Percentiles rank a stretch among this genome's conserved stretches.
phyloP scores from a whole-genome alignment of 2,329 filamentous ascomycete genomes.

The Pseudocercospora musae region DNA sequence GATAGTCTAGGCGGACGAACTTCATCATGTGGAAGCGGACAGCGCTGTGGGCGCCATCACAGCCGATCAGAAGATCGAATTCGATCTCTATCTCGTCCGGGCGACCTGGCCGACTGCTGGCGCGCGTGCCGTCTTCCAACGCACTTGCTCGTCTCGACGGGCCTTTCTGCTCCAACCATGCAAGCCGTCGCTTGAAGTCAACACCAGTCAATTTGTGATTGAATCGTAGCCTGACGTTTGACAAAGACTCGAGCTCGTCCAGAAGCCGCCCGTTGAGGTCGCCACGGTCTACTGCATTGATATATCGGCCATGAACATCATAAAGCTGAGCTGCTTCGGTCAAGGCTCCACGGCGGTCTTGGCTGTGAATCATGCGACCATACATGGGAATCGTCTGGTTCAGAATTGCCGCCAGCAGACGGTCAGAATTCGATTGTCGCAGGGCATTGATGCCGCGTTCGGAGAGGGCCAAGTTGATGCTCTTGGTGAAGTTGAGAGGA shows the following conservation, averaged over 20 bases:
- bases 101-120: conserved; percentile 22
- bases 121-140: conserved; percentile 18
- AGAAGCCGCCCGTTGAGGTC: conserved; percentile 79
- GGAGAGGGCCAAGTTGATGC: conserved; percentile 95
- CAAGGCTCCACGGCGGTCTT: conserved; percentile 60
- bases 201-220: conserved; percentile 89
- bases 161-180: conserved; percentile 72
- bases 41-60: conserved; percentile 91
- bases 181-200: conserved; percentile 73
- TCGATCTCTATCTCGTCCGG: conserved; percentile 68
- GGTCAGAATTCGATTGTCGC: conserved; percentile 62
- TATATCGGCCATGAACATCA: conserved; percentile 78
- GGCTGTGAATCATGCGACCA: conserved; percentile 92
- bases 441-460: conserved; percentile 91
- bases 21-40: conserved; percentile 96
- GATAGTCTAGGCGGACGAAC: conserved; percentile 82
- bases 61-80: conserved; percentile 93
- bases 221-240: conserved; percentile 90
- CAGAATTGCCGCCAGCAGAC: conserved; percentile 71
- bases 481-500: conserved; percentile 92
- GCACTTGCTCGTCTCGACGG: conserved; percentile 20
- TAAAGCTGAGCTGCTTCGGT: conserved; percentile 83
- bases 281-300: conserved; percentile 81
- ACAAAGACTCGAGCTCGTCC: conserved; percentile 75
- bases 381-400: conserved; percentile 83